phyloP scores from a whole-genome alignment of 306 rosid genomes.

The Rosa chinensis region DNA sequence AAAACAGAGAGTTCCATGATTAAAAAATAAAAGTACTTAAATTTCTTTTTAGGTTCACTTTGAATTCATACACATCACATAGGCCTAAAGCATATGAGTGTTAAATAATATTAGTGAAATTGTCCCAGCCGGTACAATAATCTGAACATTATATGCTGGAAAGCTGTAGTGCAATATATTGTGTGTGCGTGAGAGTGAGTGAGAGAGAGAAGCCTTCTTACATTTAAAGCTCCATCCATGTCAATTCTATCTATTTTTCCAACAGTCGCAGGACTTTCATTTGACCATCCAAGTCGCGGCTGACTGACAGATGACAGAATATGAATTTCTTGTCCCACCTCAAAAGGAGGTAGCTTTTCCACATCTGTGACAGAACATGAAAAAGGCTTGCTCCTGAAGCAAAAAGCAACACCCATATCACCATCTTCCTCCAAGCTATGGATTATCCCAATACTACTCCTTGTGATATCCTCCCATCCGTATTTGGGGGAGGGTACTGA shows the following conservation, averaged over 20 bases:
- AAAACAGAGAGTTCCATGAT: neutral
- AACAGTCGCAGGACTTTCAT: conserved; percentile 87
- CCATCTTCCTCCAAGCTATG: conserved; percentile 96
- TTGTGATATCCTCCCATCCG: conserved; percentile 95
- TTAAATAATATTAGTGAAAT: neutral
- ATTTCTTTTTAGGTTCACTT: neutral
- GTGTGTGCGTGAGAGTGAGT: conserved; percentile 10
- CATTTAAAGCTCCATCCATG: conserved; percentile 97
- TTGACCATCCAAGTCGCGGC: conserved; percentile 97
- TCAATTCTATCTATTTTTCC: conserved; percentile 83
- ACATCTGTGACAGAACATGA: conserved; percentile 91
- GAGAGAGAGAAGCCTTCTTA: conserved; percentile 40
- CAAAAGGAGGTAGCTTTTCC: conserved; percentile 87
- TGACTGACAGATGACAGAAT: conserved; percentile 68
- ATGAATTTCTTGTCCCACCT: conserved; percentile 87
- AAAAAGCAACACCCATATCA: conserved; percentile 91
- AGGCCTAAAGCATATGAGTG: neutral
- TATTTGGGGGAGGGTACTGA: conserved; percentile 96
- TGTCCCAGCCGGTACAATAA: neutral
- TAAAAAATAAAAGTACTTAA: neutral
- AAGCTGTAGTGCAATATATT: neutral
- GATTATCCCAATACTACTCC: conserved; percentile 87
- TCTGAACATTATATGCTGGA: neutral
- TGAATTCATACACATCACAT: neutral
- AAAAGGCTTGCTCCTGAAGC: conserved; percentile 96